Conservation (phyloP, 768 basidiomycete species). For the Mycena floridula region DNA sequence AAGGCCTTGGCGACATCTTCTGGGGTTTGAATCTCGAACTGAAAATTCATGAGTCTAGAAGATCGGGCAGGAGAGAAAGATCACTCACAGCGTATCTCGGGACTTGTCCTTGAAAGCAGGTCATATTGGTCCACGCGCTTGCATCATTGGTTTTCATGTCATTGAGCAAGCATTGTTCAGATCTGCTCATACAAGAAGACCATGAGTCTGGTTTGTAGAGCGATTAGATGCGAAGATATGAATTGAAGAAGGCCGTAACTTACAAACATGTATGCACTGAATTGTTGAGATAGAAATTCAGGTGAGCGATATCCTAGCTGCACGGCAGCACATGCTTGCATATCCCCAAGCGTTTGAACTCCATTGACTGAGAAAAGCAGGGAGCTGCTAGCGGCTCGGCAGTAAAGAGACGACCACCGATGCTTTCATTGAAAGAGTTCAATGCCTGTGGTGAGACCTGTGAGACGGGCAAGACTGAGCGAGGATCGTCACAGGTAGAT, state of each 20-base stretch:
- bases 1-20: conserved; percentile 17
- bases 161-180: conserved; percentile 24
- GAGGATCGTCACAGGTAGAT: too few species aligned
- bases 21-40: conserved; percentile 16
- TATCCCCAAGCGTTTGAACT: conserved; percentile 7
- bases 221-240: neutral
- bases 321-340: conserved; percentile 18
- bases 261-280: conserved; percentile 25
- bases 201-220: conserved; percentile 24
- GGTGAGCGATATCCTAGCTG: conserved; percentile 21
- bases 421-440: conserved; percentile 7
- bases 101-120: conserved; percentile 15
- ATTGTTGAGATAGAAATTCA: conserved; percentile 15
- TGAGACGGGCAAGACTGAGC: too few species aligned
- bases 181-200: conserved; percentile 27
- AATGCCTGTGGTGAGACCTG: neutral
- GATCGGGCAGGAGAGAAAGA: neutral
- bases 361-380: conserved; percentile 26
- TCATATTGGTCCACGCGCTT: conserved; percentile 4
- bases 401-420: conserved; percentile 22
- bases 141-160: conserved; percentile 12
- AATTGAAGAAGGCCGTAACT: conserved; percentile 1
- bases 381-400: conserved; percentile 22
- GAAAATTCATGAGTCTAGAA: neutral
- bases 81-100: conserved; percentile 14